These are phyloP conservation scores for Podospora pseudocomata DNA, from an alignment of 495 filamentous ascomycete species.

Conservation along the genomic window DNA sequence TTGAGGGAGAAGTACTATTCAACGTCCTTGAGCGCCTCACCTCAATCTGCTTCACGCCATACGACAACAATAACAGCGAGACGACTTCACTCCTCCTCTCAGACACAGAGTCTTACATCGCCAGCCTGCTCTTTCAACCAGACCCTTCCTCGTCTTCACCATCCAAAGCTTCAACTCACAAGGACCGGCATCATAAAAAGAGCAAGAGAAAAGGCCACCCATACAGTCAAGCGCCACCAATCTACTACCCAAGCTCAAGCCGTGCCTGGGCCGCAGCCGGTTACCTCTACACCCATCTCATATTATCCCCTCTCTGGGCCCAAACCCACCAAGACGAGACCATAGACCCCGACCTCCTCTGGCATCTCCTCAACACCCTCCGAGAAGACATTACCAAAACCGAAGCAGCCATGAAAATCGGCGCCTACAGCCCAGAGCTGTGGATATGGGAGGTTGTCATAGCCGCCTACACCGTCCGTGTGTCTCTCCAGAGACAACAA, in stretches of 20 bases:
- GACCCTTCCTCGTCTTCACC: not conserved
- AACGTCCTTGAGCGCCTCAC: conserved; percentile 21
- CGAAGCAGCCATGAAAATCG: conserved; percentile 24
- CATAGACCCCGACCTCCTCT: conserved; percentile 17
- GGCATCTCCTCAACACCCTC: conserved; percentile 20
- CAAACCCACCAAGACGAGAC: not conserved
- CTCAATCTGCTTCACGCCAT: not conserved
- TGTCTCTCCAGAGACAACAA: not conserved
- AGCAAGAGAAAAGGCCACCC: conserved; percentile 2
- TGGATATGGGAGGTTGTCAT: conserved; percentile 22
- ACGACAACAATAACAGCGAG: not conserved
- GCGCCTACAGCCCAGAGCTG: conserved; percentile 22
- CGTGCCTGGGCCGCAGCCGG: conserved; percentile 27
- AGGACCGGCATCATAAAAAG: not conserved
- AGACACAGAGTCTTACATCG: conserved; percentile 24
- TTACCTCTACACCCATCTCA: conserved; percentile 26
- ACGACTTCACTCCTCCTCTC: conserved; percentile 10
- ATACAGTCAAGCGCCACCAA: conserved; percentile 6
- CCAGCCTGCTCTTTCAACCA: conserved; percentile 24
- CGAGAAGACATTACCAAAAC: conserved; percentile 20
- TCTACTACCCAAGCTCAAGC: conserved; percentile 17
- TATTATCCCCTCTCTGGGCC: conserved; percentile 14
- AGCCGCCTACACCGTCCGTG: not conserved
- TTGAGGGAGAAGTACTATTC: conserved; percentile 22
- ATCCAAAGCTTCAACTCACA: not conserved